These are phyloP conservation scores for Aspergillus transmontanensis DNA, from an alignment of 2,329 filamentous ascomycete species.

Conservation along the genomic window DNA sequence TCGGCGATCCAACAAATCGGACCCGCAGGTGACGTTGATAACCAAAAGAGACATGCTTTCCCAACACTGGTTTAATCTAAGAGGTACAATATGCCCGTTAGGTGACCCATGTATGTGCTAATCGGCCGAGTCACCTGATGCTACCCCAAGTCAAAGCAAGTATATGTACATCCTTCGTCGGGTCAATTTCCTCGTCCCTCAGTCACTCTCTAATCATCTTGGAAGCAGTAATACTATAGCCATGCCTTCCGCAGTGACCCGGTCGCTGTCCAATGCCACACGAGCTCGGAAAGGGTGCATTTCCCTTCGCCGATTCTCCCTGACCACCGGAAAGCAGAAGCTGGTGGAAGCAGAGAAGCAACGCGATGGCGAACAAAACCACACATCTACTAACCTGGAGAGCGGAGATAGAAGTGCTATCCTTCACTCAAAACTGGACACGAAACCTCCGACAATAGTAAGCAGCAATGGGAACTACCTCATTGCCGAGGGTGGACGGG, in stretches of 20 bases:
- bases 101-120: not conserved
- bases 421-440: conserved; percentile 18
- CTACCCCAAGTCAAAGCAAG: not conserved
- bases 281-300: not conserved
- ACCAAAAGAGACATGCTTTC: not conserved
- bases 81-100: not conserved
- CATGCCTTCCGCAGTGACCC: not conserved
- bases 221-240: not conserved
- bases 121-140: not conserved
- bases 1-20: not conserved
- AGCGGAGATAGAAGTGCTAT: not conserved
- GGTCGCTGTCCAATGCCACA: not conserved
- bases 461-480: conserved; percentile 44
- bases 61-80: not conserved
- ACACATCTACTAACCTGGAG: too few relatives aligned
- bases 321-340: not conserved
- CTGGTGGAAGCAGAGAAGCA: not conserved
- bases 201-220: not conserved
- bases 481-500: conserved; percentile 44
- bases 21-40: not conserved
- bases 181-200: not conserved
- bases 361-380: not conserved
- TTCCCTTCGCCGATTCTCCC: not conserved
- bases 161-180: not conserved
- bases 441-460: conserved; percentile 19